Evolutionary conservation across 805 yeast species (phyloP).

Genomic region (Kockiozyma suomiensis): DNA sequence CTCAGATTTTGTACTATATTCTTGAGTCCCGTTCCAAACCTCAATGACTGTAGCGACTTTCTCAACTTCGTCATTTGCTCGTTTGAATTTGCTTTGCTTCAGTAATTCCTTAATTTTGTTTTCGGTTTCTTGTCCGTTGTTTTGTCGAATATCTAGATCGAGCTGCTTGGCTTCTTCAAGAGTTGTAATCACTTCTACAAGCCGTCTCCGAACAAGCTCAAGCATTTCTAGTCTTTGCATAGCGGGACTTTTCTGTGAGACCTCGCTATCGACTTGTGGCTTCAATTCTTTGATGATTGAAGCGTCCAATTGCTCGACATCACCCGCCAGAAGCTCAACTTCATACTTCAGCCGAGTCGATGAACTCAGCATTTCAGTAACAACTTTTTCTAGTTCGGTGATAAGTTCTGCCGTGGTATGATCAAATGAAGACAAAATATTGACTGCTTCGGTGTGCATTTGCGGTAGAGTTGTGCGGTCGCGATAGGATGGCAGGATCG

Average conservation of each 20-base stretch:
- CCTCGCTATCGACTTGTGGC: slow-evolving; percentile 22
- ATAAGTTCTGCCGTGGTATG: slow-evolving; percentile 31
- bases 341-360: slow-evolving; percentile 29
- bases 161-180: slow-evolving; percentile 24
- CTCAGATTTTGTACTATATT: slow-evolving; percentile 23
- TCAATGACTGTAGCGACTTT: slow-evolving; percentile 9
- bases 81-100: slow-evolving; percentile 15
- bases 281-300: slow-evolving; percentile 12
- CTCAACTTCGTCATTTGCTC: slow-evolving; percentile 26
- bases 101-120: slow-evolving; percentile 16
- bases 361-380: slow-evolving; percentile 30
- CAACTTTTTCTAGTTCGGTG: slow-evolving; percentile 24
- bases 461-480: slow-evolving; percentile 19
- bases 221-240: slow-evolving; percentile 32
- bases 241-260: slow-evolving; percentile 25
- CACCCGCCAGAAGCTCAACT: slow-evolving; percentile 32
- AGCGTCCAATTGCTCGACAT: slow-evolving; percentile 23
- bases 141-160: slow-evolving; percentile 15
- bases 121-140: slow-evolving; percentile 19
- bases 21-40: slow-evolving; percentile 32
- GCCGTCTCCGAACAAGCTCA: slow-evolving; percentile 30
- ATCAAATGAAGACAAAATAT: slow-evolving; percentile 29
- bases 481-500: slow-evolving; percentile 21
- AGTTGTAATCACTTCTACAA: slow-evolving; percentile 24
- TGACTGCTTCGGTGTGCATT: slow-evolving; percentile 27